Conservation (phyloP, 2,329 filamentous ascomycete species). For the Cyphellophora europaea region DNA sequence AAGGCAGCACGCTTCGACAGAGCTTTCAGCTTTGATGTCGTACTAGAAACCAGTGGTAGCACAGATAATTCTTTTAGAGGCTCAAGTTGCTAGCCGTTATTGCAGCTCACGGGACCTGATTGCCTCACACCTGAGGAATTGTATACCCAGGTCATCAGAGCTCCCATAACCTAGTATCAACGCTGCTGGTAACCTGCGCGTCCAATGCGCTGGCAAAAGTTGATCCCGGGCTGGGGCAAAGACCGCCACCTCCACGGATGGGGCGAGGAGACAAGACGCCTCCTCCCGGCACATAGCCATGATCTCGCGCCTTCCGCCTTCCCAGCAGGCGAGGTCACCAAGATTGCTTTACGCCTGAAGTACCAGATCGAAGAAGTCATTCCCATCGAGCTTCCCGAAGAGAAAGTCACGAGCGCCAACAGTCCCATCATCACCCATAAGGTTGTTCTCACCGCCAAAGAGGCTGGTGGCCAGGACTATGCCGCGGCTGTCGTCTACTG, state of each 20-base stretch:
- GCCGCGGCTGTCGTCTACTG: conserved; percentile 75
- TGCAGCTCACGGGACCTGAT: no score
- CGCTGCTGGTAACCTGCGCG: no score
- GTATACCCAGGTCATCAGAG: no score
- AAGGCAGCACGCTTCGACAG: no score
- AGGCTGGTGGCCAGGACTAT: conserved; percentile 69
- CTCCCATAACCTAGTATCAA: no score
- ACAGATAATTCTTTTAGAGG: no score
- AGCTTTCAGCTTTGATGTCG: no score
- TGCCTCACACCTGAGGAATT: no score
- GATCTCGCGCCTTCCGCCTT: conserved; percentile 52
- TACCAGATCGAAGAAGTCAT: conserved; percentile 84
- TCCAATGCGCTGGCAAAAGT: background rate
- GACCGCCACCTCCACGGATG: conserved; percentile 2
- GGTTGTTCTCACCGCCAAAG: conserved; percentile 70
- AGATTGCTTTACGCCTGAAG: conserved; percentile 78
- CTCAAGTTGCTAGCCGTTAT: no score
- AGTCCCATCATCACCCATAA: conserved; percentile 72
- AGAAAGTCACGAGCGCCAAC: conserved; percentile 66
- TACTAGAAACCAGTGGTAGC: no score
- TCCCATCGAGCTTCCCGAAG: conserved; percentile 78
- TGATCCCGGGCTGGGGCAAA: background rate
- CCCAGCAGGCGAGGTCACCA: conserved; percentile 72
- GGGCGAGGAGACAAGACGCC: conserved; percentile 3
- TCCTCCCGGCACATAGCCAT: conserved; percentile 31